Conservation (phyloP, 2,329 filamentous ascomycete species). For the Fusarium sp. region DNA sequence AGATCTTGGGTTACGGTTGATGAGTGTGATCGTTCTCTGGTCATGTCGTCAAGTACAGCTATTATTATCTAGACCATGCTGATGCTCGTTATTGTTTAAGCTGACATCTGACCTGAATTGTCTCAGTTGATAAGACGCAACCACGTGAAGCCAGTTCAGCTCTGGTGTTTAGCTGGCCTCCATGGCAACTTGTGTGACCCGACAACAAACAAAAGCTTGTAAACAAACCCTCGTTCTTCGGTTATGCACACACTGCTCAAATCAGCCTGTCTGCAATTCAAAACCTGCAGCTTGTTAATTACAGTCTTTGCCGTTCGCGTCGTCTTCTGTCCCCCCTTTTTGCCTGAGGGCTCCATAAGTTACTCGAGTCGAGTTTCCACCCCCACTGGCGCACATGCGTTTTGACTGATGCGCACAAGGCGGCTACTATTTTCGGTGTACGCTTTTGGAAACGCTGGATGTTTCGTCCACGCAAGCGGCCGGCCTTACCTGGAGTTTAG, state of each 20-base stretch:
- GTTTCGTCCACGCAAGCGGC: constrained; percentile 1
- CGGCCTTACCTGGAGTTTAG: not conserved
- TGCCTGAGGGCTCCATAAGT: not conserved
- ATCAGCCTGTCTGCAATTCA: not conserved
- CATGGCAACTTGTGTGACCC: not conserved
- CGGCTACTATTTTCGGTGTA: not conserved
- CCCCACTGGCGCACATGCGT: constrained; percentile 17
- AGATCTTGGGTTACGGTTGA: not conserved
- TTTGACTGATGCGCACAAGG: constrained; percentile 11
- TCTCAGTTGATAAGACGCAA: not conserved
- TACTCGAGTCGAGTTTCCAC: constrained; percentile 6
- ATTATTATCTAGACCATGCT: not conserved
- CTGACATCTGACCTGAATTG: not conserved
- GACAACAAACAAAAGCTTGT: not conserved
- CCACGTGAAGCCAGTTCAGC: not conserved
- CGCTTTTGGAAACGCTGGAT: not conserved
- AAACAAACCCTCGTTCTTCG: not conserved
- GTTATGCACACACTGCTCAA: not conserved
- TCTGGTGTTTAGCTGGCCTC: not conserved
- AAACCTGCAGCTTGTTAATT: constrained; percentile 19
- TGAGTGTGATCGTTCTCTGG: not conserved
- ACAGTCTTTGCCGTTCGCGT: constrained; percentile 10
- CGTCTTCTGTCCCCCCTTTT: constrained; percentile 24
- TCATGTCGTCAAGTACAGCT: not conserved
- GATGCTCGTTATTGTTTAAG: not conserved